A percentile compares a stretch with the other conserved stretches of the same genome.
These are phyloP conservation scores for Aphanomyces cochlioides DNA, from an alignment of 352 stramenopile genomes.

Conservation along the genomic window DNA sequence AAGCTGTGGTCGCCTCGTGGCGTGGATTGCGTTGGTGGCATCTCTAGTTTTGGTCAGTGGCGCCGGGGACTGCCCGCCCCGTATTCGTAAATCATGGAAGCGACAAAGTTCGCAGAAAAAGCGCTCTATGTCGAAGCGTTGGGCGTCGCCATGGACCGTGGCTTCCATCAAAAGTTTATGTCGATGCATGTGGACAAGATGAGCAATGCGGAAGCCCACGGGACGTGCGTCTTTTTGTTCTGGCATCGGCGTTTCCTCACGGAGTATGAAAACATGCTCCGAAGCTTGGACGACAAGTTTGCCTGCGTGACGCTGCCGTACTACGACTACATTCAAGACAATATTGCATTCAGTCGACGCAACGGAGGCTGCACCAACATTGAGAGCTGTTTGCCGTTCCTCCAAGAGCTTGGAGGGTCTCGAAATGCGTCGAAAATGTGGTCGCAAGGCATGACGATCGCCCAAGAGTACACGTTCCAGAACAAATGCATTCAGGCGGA, in stretches of 20 bases:
- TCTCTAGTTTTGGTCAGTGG: too few relatives aligned
- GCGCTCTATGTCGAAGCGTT: conserved; percentile 71
- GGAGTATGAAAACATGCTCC: conserved; percentile 84
- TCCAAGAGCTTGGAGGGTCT: conserved; percentile 67
- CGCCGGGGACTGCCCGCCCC: conserved; percentile 27
- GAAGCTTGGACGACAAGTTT: conserved; percentile 69
- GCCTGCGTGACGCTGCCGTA: conserved; percentile 84
- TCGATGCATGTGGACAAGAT: conserved; percentile 85
- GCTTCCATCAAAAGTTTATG: conserved; percentile 83
- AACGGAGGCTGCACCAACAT: conserved; percentile 57
- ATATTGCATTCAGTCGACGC: conserved; percentile 49
- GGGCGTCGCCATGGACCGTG: conserved; percentile 69
- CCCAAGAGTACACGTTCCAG: conserved; percentile 50
- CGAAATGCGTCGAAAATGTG: conserved; percentile 36
- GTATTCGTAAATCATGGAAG: conserved; percentile 79
- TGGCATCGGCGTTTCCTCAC: conserved; percentile 80
- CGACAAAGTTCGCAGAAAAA: conserved; percentile 55
- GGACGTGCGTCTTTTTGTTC: conserved; percentile 86
- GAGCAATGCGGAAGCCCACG: conserved; percentile 73
- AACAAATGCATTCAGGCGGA: conserved; percentile 48
- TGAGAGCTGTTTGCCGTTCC: conserved; percentile 66
- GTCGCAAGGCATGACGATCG: conserved; percentile 20
- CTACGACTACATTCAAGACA: conserved; percentile 85
- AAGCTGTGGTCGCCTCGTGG: too few relatives aligned
- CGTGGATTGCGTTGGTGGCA: too few relatives aligned